Conservation (phyloP, 352 stramenopile genomes). For the Phytopythium delawarense region DNA sequence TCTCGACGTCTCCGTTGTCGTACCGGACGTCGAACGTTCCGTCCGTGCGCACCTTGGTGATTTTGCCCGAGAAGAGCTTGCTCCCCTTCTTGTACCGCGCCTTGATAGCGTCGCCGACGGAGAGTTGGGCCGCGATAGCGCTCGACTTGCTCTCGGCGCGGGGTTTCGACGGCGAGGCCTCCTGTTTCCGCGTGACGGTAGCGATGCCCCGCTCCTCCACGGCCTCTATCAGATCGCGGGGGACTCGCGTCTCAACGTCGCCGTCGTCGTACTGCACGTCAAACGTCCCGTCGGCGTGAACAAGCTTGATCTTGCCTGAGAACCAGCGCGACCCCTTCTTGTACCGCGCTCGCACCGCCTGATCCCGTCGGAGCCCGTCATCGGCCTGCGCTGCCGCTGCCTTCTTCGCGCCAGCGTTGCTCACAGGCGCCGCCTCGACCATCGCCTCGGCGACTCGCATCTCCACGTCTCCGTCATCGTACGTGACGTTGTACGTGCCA, state of each 20-base stretch:
- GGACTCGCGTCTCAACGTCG: conserved; percentile 41
- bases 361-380: conserved; percentile 16
- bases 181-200: not conserved
- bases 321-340: conserved; percentile 46
- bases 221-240: conserved; percentile 22
- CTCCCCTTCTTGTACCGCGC: conserved; percentile 38
- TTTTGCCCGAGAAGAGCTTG: conserved; percentile 31
- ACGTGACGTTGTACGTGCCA: conserved; percentile 66
- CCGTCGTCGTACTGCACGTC: conserved; percentile 70
- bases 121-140: not conserved
- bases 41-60: conserved; percentile 35
- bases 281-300: conserved; percentile 52
- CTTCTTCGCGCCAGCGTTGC: conserved; percentile 10
- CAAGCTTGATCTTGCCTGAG: conserved; percentile 37
- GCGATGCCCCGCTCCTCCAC: conserved; percentile 5
- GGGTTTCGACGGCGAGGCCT: conserved; percentile 6
- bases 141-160: conserved; percentile 1
- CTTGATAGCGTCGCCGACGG: conserved; percentile 22
- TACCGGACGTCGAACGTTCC: conserved; percentile 60
- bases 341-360: conserved; percentile 42
- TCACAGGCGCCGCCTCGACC: conserved; percentile 14
- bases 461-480: conserved; percentile 55
- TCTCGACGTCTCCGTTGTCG: conserved; percentile 49
- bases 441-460: conserved; percentile 17
- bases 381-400: not conserved